phyloP scores from a whole-genome alignment of 2,329 filamentous ascomycete species.

The Ophidiomyces ophidiicola region DNA sequence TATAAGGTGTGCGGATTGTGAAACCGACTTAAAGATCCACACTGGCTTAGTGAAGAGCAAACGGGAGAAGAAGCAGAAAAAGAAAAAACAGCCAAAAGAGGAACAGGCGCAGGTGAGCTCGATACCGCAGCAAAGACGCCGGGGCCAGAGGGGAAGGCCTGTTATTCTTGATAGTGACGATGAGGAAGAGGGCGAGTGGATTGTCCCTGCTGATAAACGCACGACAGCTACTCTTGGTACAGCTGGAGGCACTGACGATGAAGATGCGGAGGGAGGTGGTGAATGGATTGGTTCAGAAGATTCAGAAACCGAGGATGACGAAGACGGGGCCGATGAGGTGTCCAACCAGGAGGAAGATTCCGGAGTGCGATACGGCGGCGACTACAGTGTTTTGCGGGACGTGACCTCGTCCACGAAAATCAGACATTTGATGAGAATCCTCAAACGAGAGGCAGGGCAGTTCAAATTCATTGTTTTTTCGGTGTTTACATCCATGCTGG shows the following conservation, averaged over 20 bases:
- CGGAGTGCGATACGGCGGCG: slow-evolving; percentile 32
- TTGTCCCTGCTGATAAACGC: slow-evolving; percentile 58
- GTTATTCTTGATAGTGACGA: slow-evolving; percentile 44
- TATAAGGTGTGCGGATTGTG: slow-evolving; percentile 60
- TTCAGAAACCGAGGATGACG: slow-evolving; percentile 40
- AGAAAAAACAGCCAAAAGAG: slow-evolving; percentile 32
- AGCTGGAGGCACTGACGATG: slow-evolving; percentile 74
- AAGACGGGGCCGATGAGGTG: slow-evolving; percentile 27
- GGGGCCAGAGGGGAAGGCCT: slow-evolving; percentile 15
- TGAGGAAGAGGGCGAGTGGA: slow-evolving; percentile 62
- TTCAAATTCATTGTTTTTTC: slow-evolving; percentile 99
- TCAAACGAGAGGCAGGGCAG: slow-evolving; percentile 61
- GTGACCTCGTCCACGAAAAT: slow-evolving; percentile 68
- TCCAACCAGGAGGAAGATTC: slow-evolving; percentile 30
- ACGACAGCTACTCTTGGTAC: slow-evolving; percentile 53
- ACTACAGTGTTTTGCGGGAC: slow-evolving; percentile 25
- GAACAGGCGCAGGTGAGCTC: slow-evolving; percentile 28
- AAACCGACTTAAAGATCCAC: slow-evolving; percentile 57
- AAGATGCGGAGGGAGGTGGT: slow-evolving; percentile 76
- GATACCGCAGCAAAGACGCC: not conserved
- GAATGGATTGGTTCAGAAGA: slow-evolving; percentile 65
- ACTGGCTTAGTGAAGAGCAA: slow-evolving; percentile 26
- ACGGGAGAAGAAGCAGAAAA: slow-evolving; percentile 36
- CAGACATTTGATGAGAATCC: slow-evolving; percentile 66
- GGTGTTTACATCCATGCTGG: slow-evolving; percentile 96